phyloP scores from a whole-genome alignment of 73 alveolate species.

The Blepharisma japonicum region DNA sequence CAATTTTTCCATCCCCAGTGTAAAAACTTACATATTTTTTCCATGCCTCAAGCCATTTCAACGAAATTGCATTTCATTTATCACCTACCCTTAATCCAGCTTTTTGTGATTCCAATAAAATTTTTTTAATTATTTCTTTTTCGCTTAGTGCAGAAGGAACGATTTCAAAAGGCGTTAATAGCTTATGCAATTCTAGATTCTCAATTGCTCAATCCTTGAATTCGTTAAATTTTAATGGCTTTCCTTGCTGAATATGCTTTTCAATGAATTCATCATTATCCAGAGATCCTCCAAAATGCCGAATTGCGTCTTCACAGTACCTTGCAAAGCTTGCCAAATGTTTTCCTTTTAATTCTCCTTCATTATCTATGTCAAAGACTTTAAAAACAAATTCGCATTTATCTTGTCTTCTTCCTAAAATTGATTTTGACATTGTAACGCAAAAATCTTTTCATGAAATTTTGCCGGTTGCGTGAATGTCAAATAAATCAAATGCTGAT shows the following conservation, averaged over 20 bases:
- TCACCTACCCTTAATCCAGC: constrained; percentile 5
- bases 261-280: background rate
- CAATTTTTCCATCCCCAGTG: background rate
- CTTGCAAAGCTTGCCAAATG: no score
- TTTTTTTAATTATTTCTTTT: constrained; percentile 41
- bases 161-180: constrained; percentile 43
- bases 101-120: constrained; percentile 16
- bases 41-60: constrained; percentile 15
- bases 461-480: background rate
- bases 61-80: background rate
- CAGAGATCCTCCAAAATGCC: no score
- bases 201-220: constrained; percentile 50
- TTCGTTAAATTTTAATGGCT: constrained; percentile 34
- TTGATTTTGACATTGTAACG: background rate
- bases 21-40: constrained; percentile 7
- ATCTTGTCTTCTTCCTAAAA: constrained; percentile 12
- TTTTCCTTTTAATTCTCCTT: background rate
- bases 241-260: background rate
- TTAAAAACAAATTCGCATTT: background rate
- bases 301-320: no score
- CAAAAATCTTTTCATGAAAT: constrained; percentile 5
- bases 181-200: constrained; percentile 44
- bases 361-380: background rate
- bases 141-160: constrained; percentile 70
- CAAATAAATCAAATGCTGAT: background rate